Conservation (phyloP, 108 stramenopile species). For the Cyclotella choctawhatcheeana region DNA sequence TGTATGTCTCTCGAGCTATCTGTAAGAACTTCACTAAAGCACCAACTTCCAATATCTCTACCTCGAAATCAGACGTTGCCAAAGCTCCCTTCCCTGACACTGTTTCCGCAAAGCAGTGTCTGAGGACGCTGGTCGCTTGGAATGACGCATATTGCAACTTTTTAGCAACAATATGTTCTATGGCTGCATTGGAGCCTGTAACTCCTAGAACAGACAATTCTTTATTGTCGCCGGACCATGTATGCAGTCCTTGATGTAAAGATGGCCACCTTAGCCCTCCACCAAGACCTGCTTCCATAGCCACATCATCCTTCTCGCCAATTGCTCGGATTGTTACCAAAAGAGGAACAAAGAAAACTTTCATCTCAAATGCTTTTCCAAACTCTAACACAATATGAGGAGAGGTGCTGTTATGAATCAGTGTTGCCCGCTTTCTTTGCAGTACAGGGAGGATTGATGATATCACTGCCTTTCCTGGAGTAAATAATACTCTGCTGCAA, state of each 20-base stretch:
- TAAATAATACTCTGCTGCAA: slow-evolving; percentile 60
- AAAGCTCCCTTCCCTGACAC: slow-evolving; percentile 30
- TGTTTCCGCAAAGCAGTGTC: slow-evolving; percentile 67
- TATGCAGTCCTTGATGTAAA: slow-evolving; percentile 36
- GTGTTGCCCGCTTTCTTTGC: slow-evolving; percentile 62
- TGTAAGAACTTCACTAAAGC: slow-evolving; percentile 77
- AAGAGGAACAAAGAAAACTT: slow-evolving; percentile 74
- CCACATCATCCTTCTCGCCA: not conserved
- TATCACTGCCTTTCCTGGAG: slow-evolving; percentile 57
- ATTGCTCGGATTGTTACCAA: slow-evolving; percentile 72
- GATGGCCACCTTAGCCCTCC: slow-evolving; percentile 37
- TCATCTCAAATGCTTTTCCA: slow-evolving; percentile 80
- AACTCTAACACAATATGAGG: slow-evolving; percentile 68
- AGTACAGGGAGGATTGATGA: slow-evolving; percentile 68
- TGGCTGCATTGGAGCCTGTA: slow-evolving; percentile 35
- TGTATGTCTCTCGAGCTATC: slow-evolving; percentile 71
- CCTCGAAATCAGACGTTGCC: slow-evolving; percentile 69
- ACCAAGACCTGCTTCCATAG: not conserved
- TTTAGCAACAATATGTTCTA: slow-evolving; percentile 71
- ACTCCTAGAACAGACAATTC: slow-evolving; percentile 53
- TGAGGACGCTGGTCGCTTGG: slow-evolving; percentile 68
- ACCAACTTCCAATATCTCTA: slow-evolving; percentile 74
- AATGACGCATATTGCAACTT: slow-evolving; percentile 81
- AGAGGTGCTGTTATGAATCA: slow-evolving; percentile 46
- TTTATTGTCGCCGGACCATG: not conserved